Percentiles rank a stretch among this genome's conserved stretches.
These are phyloP conservation scores for Xylaria sp. DNA, from an alignment of 2,329 filamentous ascomycete species.

Conservation along the genomic window DNA sequence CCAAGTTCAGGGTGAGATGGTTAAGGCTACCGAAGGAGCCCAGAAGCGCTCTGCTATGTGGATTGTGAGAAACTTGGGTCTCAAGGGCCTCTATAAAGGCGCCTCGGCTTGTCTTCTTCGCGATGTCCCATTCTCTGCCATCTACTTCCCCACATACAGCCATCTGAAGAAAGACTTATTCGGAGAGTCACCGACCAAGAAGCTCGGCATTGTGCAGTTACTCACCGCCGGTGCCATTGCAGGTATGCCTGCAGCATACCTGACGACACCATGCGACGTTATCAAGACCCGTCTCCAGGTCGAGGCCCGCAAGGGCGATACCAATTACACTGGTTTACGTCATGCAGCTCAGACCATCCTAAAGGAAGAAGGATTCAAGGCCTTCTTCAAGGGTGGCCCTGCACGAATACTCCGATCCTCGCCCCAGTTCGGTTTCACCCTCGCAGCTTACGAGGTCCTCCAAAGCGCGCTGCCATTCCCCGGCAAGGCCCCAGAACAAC, in stretches of 20 bases:
- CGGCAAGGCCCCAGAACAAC: constrained; percentile 63
- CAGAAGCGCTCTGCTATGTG: constrained; percentile 94
- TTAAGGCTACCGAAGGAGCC: constrained; percentile 83
- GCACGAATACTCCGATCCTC: constrained; percentile 95
- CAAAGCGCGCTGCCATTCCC: constrained; percentile 84
- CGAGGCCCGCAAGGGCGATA: constrained; percentile 95
- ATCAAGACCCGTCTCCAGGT: constrained; percentile 99
- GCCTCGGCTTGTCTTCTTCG: constrained; percentile 93
- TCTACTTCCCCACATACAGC: constrained; percentile 97
- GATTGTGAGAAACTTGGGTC: constrained; percentile 95
- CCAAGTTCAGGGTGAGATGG: constrained; percentile 95
- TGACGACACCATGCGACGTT: constrained; percentile 97
- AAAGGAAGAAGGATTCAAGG: constrained; percentile 91
- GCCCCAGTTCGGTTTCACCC: constrained; percentile 97
- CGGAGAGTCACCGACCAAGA: constrained; percentile 87
- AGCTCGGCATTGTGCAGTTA: constrained; percentile 88
- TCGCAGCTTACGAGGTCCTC: constrained; percentile 93
- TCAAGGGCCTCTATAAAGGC: constrained; percentile 96
- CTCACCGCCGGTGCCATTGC: constrained; percentile 94
- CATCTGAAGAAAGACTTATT: constrained; percentile 95
- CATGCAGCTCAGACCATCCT: constrained; percentile 86
- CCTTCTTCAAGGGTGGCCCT: constrained; percentile 98
- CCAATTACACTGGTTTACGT: constrained; percentile 83
- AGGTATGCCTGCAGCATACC: constrained; percentile 90
- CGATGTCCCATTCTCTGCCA: constrained; percentile 97